A percentile compares a stretch with the other conserved stretches of the same genome.
Conservation (phyloP, 257 asterid genomes). For the Ballota nigra region DNA sequence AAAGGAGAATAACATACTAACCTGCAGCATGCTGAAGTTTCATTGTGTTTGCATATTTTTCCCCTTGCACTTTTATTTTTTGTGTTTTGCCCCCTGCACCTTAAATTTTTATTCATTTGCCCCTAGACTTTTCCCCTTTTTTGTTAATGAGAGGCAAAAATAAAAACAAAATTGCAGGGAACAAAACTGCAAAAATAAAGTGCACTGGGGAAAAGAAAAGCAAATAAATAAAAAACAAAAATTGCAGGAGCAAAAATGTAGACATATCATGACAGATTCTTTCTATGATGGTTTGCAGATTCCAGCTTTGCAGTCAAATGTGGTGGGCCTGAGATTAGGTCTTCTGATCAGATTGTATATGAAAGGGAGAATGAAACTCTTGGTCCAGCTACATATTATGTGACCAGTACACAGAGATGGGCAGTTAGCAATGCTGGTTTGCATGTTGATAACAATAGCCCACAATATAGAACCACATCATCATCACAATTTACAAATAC, state of each 20-base stretch:
- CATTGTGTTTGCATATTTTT: neutral
- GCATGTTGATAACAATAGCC: constrained; percentile 30
- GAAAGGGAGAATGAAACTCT: constrained; percentile 54
- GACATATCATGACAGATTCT: neutral
- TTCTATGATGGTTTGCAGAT: constrained; percentile 42
- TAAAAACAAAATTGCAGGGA: too few relatives aligned
- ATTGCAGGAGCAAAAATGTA: too few relatives aligned
- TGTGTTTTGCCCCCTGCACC: too few relatives aligned
- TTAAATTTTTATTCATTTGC: too few relatives aligned
- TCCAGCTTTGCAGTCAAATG: constrained; percentile 65
- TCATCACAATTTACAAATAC: constrained; percentile 51
- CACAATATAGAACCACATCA: constrained; percentile 30
- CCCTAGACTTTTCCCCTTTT: too few relatives aligned
- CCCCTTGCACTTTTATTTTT: neutral
- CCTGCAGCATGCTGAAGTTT: neutral
- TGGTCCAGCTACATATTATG: constrained; percentile 68
- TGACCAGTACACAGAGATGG: constrained; percentile 49
- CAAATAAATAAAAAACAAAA: too few relatives aligned
- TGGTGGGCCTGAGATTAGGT: constrained; percentile 58
- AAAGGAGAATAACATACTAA: neutral
- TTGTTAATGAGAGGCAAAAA: too few relatives aligned
- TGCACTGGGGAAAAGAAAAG: neutral
- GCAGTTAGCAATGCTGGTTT: constrained; percentile 78
- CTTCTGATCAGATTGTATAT: constrained; percentile 35
- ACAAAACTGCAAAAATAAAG: too few relatives aligned